phyloP scores from a whole-genome alignment of 2,329 filamentous ascomycete genomes.

The Aureobasidium leucospermi region DNA sequence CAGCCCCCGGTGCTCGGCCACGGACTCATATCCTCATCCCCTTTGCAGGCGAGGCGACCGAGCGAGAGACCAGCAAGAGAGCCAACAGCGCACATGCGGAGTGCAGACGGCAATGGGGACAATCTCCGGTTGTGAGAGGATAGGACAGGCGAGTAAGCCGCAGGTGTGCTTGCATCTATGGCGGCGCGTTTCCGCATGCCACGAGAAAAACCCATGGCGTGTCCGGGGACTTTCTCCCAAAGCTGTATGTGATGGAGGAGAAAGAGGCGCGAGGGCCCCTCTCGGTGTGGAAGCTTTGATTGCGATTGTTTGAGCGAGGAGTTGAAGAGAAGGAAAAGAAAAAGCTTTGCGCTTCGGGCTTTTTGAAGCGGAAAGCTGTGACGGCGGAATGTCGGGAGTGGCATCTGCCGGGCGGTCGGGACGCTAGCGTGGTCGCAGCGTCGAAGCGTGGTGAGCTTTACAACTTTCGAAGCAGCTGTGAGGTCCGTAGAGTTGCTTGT shows the following conservation, averaged over 20 bases:
- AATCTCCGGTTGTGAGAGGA: slow-evolving; percentile 29
- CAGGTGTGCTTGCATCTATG: slow-evolving; percentile 75
- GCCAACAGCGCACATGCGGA: slow-evolving; percentile 31
- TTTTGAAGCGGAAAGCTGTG: background rate
- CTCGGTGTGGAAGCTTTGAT: slow-evolving; percentile 97
- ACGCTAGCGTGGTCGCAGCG: background rate
- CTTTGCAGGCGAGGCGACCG: slow-evolving; percentile 31
- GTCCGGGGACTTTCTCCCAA: slow-evolving; percentile 99
- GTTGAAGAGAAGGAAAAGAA: slow-evolving; percentile 39
- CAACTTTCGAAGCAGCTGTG: background rate
- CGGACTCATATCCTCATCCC: slow-evolving; percentile 91
- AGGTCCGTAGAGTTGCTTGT: background rate
- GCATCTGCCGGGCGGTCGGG: background rate
- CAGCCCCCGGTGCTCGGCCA: slow-evolving; percentile 26
- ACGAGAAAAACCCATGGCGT: slow-evolving; percentile 43
- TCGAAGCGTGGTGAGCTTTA: background rate
- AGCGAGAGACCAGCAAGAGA: slow-evolving; percentile 28
- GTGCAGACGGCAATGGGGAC: slow-evolving; percentile 48
- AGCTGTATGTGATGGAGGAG: slow-evolving; percentile 50
- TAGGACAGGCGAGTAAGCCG: slow-evolving; percentile 62
- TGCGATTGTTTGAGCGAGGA: slow-evolving; percentile 99
- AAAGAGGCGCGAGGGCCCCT: slow-evolving; percentile 30
- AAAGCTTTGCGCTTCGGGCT: background rate
- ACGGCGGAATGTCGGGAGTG: background rate
- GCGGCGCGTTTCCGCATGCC: slow-evolving; percentile 94